Percentiles rank a stretch among this genome's conserved stretches.
Evolutionary conservation across 2,329 filamentous ascomycete species (phyloP).

Genomic region (Cercospora sesami): DNA sequence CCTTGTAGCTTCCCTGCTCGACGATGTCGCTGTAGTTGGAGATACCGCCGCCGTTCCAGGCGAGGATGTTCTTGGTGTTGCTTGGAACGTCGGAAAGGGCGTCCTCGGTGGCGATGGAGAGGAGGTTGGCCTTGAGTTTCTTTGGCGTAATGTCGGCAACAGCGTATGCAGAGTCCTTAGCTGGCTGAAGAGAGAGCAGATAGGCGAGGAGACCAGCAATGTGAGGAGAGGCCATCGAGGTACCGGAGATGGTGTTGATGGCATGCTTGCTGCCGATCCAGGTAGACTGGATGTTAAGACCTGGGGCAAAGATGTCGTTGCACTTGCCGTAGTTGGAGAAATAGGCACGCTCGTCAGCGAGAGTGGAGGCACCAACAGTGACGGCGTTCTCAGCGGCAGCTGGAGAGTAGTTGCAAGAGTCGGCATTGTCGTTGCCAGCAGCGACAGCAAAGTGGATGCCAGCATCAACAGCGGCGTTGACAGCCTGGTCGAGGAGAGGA

Average conservation of each 20-base stretch:
- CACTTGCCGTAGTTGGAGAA: conserved; percentile 99
- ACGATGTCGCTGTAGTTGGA: conserved; percentile 70
- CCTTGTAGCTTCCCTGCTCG: conserved; percentile 42
- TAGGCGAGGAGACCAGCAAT: conserved; percentile 96
- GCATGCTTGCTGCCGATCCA: conserved; percentile 97
- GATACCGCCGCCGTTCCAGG: conserved; percentile 97
- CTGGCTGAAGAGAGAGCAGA: conserved; percentile 92
- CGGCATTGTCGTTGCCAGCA: conserved; percentile 94
- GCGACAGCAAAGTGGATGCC: conserved; percentile 98
- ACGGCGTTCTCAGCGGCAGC: conserved; percentile 88
- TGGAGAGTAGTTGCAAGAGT: conserved; percentile 99
- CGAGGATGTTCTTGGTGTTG: conserved; percentile 89
- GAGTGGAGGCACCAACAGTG: conserved; percentile 91
- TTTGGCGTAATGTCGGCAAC: conserved; percentile 86
- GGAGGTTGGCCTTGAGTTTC: conserved; percentile 87
- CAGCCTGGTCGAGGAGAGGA: conserved; percentile 81
- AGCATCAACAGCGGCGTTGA: conserved; percentile 87
- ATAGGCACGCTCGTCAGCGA: conserved; percentile 95
- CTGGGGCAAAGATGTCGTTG: conserved; percentile 96
- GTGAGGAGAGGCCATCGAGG: conserved; percentile 98
- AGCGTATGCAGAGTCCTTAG: conserved; percentile 85
- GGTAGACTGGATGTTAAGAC: conserved; percentile 90
- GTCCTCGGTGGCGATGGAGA: conserved; percentile 76
- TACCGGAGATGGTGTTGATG: conserved; percentile 98
- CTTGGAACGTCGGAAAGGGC: conserved; percentile 78